Percentiles rank a stretch among this genome's conserved stretches.
Evolutionary conservation across 768 basidiomycete genomes (phyloP).

Genomic region (Podaxis sp.): DNA sequence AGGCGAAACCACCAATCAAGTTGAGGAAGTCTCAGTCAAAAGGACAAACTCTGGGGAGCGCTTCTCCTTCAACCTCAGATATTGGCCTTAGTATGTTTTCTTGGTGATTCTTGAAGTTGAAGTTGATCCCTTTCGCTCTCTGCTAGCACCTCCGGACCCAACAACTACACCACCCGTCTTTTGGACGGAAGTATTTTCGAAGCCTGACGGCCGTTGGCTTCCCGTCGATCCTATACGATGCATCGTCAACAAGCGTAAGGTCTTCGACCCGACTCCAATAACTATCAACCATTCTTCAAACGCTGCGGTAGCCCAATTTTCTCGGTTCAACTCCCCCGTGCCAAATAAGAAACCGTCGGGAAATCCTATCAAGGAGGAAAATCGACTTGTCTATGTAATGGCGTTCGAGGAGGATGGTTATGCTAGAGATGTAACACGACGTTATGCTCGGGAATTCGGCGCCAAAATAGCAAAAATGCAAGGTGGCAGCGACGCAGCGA

Average conservation of each 20-base stretch:
- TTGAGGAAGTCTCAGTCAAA: conserved; percentile 54
- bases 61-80: conserved; percentile 17
- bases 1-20: conserved; percentile 48
- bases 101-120: not conserved
- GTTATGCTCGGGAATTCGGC: conserved; percentile 80
- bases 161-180: conserved; percentile 75
- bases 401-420: conserved; percentile 94
- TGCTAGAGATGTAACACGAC: conserved; percentile 84
- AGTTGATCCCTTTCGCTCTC: not conserved
- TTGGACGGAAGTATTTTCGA: conserved; percentile 97
- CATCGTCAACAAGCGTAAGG: conserved; percentile 73
- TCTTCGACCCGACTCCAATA: conserved; percentile 65
- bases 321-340: conserved; percentile 7
- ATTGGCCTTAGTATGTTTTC: conserved; percentile 20
- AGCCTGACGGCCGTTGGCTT: conserved; percentile 87
- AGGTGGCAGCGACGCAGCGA: conserved; percentile 42
- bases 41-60: conserved; percentile 37
- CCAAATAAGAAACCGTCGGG: conserved; percentile 10
- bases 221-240: conserved; percentile 86
- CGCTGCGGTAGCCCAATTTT: conserved; percentile 3
- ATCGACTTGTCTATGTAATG: conserved; percentile 89
- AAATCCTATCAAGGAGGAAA: conserved; percentile 40
- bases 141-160: conserved; percentile 44
- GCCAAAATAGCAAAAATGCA: conserved; percentile 81
- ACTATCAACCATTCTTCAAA: conserved; percentile 14